These are phyloP conservation scores for Solanum arcanum DNA, from an alignment of 257 asterid species.

Conservation along the genomic window DNA sequence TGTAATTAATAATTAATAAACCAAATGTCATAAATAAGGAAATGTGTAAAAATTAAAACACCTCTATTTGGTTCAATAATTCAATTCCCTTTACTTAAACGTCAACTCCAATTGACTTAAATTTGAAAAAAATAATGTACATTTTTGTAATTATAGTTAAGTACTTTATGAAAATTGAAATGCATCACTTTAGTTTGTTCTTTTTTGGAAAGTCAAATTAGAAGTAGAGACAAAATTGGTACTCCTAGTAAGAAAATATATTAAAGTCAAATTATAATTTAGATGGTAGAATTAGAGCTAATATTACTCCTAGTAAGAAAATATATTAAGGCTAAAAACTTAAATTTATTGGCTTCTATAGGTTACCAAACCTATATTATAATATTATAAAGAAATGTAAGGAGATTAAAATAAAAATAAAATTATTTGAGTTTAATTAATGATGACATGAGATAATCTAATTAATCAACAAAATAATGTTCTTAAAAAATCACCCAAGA, in stretches of 20 bases:
- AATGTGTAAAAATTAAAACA: neutral
- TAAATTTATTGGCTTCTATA: neutral
- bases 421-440: too few relatives aligned
- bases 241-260: neutral
- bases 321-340: neutral
- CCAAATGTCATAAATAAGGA: neutral
- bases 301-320: neutral
- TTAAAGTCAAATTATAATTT: neutral
- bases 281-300: neutral
- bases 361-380: neutral
- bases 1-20: neutral
- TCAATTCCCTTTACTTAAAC: neutral
- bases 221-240: neutral
- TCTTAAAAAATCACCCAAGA: too few relatives aligned
- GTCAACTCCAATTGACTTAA: neutral
- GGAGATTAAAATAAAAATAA: too few relatives aligned
- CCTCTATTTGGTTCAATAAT: neutral
- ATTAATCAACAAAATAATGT: too few relatives aligned
- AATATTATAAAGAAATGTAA: neutral
- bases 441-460: too few relatives aligned
- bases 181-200: neutral
- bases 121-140: neutral
- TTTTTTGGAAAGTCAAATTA: neutral
- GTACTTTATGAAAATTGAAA: too few relatives aligned
- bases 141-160: neutral